phyloP scores from a whole-genome alignment of 2,329 filamentous ascomycete genomes.

The Claviceps arundinis region DNA sequence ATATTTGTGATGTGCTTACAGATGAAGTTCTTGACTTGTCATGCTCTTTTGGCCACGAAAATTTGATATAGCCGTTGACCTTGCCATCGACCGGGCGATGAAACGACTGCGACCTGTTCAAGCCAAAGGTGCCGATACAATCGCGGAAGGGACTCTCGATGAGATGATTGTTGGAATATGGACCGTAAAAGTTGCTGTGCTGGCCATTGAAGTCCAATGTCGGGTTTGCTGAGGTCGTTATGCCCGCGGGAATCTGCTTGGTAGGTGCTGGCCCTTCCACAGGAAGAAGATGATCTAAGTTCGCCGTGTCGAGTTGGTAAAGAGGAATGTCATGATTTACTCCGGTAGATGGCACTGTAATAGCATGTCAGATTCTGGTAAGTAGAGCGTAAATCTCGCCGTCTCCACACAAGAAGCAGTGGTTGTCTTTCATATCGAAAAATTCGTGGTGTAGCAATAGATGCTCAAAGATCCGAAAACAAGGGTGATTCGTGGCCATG shows the following conservation, averaged over 20 bases:
- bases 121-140: slow-evolving; percentile 16
- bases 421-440: background rate
- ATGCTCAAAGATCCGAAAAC: background rate
- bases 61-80: slow-evolving; percentile 26
- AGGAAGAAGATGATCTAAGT: background rate
- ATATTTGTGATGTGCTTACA: background rate
- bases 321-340: slow-evolving; percentile 7
- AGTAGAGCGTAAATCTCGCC: slow-evolving; percentile 14
- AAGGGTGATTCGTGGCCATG: background rate
- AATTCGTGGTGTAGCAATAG: background rate
- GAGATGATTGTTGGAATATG: background rate
- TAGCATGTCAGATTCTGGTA: slow-evolving; percentile 16
- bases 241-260: background rate
- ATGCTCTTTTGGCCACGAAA: slow-evolving; percentile 19
- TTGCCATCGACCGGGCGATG: slow-evolving; percentile 18
- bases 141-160: slow-evolving; percentile 21
- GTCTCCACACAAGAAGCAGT: background rate
- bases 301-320: background rate
- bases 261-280: background rate
- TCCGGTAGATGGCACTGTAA: slow-evolving; percentile 13
- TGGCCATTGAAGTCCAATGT: background rate
- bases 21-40: background rate
- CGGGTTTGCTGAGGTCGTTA: background rate
- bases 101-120: slow-evolving; percentile 13
- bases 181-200: background rate